A percentile compares a stretch with the other conserved stretches of the same genome.
Evolutionary conservation across 73 alveolate genomes (phyloP).

Genomic region (Paraurostyla sp.): DNA sequence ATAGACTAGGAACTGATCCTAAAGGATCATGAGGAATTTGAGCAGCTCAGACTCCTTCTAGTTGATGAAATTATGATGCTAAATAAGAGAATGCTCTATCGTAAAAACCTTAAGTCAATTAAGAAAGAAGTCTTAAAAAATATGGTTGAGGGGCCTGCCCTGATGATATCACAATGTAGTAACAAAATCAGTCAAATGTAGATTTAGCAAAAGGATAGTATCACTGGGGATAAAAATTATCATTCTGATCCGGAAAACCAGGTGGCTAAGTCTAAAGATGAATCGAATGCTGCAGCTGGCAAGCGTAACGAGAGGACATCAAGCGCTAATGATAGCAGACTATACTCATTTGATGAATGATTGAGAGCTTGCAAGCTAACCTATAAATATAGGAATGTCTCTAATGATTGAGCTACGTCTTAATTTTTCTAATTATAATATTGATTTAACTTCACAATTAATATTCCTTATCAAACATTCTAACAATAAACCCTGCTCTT

Average conservation of each 20-base stretch:
- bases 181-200: background rate
- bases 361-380: too few species aligned
- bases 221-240: background rate
- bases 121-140: slow-evolving; percentile 14
- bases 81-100: background rate
- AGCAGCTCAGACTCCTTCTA: background rate
- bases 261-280: background rate
- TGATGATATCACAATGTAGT: background rate
- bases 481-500: slow-evolving; percentile 76
- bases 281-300: background rate
- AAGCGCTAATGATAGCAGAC: background rate
- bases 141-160: slow-evolving; percentile 9
- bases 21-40: slow-evolving; percentile 44
- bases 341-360: slow-evolving; percentile 53
- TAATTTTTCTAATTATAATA: background rate
- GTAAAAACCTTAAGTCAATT: slow-evolving; percentile 5
- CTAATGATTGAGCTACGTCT: background rate
- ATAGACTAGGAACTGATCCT: background rate
- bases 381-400: too few species aligned
- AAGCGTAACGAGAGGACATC: slow-evolving; percentile 4
- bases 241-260: background rate
- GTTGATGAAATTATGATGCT: background rate
- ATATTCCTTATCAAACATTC: slow-evolving; percentile 34
- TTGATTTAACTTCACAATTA: too few species aligned
- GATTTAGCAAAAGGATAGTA: background rate